Conservation (phyloP, 371 early-diverging fungal species). For the Syncephalastrum monosporum region DNA sequence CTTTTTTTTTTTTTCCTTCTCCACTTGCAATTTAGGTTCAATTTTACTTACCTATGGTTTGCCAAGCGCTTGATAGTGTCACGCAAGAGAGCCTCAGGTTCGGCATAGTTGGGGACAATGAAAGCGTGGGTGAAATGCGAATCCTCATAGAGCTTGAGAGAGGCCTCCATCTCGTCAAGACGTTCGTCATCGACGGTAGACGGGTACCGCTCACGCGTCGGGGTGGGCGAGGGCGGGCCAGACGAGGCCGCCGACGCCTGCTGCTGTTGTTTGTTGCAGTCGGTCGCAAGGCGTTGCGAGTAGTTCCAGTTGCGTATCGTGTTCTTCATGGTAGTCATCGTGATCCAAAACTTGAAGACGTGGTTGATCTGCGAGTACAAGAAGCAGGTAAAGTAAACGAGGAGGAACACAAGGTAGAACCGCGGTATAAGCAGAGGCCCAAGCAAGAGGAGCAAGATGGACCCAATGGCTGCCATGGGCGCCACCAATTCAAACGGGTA, state of each 20-base stretch:
- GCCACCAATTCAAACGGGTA: slow-evolving; percentile 54
- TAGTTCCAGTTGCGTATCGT: slow-evolving; percentile 49
- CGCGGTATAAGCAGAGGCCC: slow-evolving; percentile 51
- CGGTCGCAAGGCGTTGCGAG: slow-evolving; percentile 29
- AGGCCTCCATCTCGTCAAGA: slow-evolving; percentile 47
- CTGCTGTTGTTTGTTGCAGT: slow-evolving; percentile 22
- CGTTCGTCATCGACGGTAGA: slow-evolving; percentile 35
- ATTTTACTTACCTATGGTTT: slow-evolving; percentile 35
- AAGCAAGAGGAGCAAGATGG: slow-evolving; percentile 44
- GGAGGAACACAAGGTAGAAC: slow-evolving; percentile 36
- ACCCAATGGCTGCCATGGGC: slow-evolving; percentile 38
- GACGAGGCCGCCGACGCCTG: slow-evolving; percentile 18
- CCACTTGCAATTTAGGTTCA: slow-evolving; percentile 1
- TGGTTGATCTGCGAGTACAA: slow-evolving; percentile 45
- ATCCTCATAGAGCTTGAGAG: slow-evolving; percentile 28
- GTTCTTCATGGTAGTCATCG: slow-evolving; percentile 36
- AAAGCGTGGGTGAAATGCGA: slow-evolving; percentile 45
- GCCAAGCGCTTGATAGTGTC: slow-evolving; percentile 46
- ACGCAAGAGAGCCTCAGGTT: slow-evolving; percentile 43
- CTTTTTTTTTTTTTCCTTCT: slow-evolving; percentile 4
- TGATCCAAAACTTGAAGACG: slow-evolving; percentile 39
- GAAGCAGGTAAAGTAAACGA: slow-evolving; percentile 42
- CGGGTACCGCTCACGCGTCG: slow-evolving; percentile 24
- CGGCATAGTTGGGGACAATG: slow-evolving; percentile 66
- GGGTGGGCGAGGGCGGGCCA: slow-evolving; percentile 13